These are phyloP conservation scores for Thyridium curvatum DNA, from an alignment of 2,329 filamentous ascomycete species.

Conservation along the genomic window DNA sequence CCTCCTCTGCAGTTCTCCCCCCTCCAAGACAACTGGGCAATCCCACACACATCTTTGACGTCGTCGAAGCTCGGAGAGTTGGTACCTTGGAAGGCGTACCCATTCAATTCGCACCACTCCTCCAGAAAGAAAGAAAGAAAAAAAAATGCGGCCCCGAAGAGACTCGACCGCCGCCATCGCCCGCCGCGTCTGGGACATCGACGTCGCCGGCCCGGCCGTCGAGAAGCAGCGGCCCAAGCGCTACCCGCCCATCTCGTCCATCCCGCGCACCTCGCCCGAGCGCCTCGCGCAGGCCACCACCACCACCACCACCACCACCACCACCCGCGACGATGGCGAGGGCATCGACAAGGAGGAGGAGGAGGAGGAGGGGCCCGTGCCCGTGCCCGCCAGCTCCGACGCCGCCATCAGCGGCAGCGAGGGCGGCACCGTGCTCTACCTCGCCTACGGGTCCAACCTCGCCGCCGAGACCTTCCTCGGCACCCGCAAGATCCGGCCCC, in stretches of 20 bases:
- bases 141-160: too few species aligned
- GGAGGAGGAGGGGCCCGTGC: too few species aligned
- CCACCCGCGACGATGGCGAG: too few species aligned
- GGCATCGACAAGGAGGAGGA: too few species aligned
- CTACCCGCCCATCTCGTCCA: slow-evolving; percentile 20
- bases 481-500: slow-evolving; percentile 68
- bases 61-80: too few species aligned
- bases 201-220: slow-evolving; percentile 1
- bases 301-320: slow-evolving; percentile 10
- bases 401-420: slow-evolving; percentile 11
- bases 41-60: too few species aligned
- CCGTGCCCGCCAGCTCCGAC: slow-evolving; percentile 15
- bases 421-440: slow-evolving; percentile 60
- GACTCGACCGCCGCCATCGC: not conserved
- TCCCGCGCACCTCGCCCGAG: slow-evolving; percentile 27
- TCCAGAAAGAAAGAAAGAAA: too few species aligned
- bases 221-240: not conserved
- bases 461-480: slow-evolving; percentile 73
- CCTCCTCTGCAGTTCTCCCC: too few species aligned
- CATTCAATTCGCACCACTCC: too few species aligned
- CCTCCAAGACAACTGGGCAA: too few species aligned
- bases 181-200: slow-evolving; percentile 3
- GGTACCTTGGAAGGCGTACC: too few species aligned
- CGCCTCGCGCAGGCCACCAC: slow-evolving; percentile 23
- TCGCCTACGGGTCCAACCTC: slow-evolving; percentile 91